Evolutionary conservation across 1,284 basidiomycete genomes (phyloP), one percentile per base, ranked within the genome.

Genomic region (Apiotrichum gamsii): DNA sequence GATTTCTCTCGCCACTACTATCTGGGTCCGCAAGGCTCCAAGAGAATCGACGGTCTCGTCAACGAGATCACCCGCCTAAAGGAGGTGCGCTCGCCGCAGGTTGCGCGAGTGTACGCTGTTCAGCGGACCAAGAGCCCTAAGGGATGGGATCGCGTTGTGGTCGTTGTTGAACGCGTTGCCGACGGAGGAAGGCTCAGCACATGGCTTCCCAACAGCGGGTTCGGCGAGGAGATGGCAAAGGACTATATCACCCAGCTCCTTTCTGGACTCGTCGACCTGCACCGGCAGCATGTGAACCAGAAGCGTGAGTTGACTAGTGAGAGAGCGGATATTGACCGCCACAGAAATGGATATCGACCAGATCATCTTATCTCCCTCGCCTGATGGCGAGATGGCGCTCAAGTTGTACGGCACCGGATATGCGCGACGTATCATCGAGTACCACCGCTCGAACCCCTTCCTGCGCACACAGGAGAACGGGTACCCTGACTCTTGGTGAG

Each of bases 401-500:
- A 70, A 70, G 47, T 57, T 74, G 4, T 49, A 61, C 1, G 72
- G 70, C 2, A 65, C 70, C 0, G 59, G 59, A 15, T 74, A 69
- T 47, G 64, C 67, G 4, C 47, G 62, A 9, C 56, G 63, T 0
- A 62, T 74, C 32, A 53, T 62, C 20, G 72, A 74, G 47, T 59
- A 70, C 38, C 65, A 74, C 48, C 56, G 67, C 14, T 73, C 72
- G 0, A 73, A 74, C 41, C 67, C 62, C 1, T 74, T 74, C 49
- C 52, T 71, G 4, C 56, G 55, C 42, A 52, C 29, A 21, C 44
- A 57, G 10, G 48, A 62, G 14, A 64, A 69, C 14, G 44, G 33
- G 3, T 56, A 61, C n/a, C 64, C 67, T 1, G 65, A 69, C 28
- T 59, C 61, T 20, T 72, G 71, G 64, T 65, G 20, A 54, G 64